Conservation (phyloP, 139 green algal species). For the Closterium sp. region DNA sequence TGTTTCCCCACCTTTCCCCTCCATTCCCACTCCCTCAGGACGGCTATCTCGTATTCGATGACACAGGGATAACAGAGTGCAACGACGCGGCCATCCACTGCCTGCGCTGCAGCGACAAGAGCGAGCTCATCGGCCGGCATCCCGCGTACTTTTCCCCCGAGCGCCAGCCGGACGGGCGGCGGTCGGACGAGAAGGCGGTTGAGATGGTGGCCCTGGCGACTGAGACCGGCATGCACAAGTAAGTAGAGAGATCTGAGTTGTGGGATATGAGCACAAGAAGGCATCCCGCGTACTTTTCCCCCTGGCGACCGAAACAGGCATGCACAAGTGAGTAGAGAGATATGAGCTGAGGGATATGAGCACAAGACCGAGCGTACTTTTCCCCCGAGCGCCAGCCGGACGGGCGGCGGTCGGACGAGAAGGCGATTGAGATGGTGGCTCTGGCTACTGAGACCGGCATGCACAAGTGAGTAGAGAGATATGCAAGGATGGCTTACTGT, state of each 20-base stretch:
- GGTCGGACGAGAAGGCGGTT: neutral
- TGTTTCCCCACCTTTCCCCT: no score
- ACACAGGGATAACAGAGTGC: neutral
- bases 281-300: neutral
- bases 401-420: neutral
- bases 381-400: neutral
- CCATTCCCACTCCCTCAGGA: neutral
- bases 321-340: neutral
- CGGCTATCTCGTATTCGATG: neutral
- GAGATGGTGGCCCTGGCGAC: neutral
- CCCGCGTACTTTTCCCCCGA: neutral
- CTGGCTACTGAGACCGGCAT: neutral
- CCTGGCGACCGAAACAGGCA: neutral
- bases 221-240: neutral
- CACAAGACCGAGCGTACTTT: neutral
- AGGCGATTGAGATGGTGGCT: neutral
- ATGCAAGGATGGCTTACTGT: neutral
- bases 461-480: neutral
- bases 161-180: neutral
- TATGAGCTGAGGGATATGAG: no score
- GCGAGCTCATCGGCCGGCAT: neutral
- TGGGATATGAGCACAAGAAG: no score
- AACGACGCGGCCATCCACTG: constrained; percentile 1
- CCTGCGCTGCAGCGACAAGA: neutral
- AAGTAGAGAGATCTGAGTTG: neutral